Evolutionary conservation across 176 grass and related monocot genomes (phyloP).

Genomic region (Eleusine indica): DNA sequence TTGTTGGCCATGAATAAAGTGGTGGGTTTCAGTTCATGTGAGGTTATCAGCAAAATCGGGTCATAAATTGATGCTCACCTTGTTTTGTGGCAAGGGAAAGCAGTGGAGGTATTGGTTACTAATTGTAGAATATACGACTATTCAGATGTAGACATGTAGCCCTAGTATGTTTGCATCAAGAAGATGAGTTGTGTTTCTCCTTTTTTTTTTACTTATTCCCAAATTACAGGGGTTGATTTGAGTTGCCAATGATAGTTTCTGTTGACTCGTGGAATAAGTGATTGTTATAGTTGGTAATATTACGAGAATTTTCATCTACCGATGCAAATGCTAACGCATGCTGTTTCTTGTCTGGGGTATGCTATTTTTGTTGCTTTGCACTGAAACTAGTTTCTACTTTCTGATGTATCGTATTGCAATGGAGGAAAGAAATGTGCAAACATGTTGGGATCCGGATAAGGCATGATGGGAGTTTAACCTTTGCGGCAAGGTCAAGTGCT

Average conservation of each 20-base stretch:
- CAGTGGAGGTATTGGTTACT: constrained; percentile 53
- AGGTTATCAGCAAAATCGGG: constrained; percentile 46
- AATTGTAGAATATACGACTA: constrained; percentile 64
- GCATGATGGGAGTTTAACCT: background rate
- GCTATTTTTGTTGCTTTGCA: background rate
- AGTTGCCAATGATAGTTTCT: constrained; percentile 14
- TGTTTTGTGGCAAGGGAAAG: constrained; percentile 64
- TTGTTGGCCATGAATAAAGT: constrained; percentile 24
- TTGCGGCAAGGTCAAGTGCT: background rate
- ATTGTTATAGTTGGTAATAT: constrained; percentile 10
- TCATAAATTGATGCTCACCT: constrained; percentile 54
- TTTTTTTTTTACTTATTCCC: background rate
- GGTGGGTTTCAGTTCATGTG: constrained; percentile 39
- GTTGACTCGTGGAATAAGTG: constrained; percentile 16
- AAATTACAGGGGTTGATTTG: constrained; percentile 15
- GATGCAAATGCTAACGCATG: background rate
- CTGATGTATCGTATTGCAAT: background rate
- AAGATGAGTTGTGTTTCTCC: constrained; percentile 7
- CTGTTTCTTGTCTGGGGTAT: background rate
- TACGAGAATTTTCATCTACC: background rate
- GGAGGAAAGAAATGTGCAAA: background rate
- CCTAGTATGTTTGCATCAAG: constrained; percentile 39
- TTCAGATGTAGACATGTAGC: constrained; percentile 47
- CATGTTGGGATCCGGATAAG: background rate
- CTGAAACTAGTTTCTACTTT: background rate